Percentiles rank a stretch among this genome's conserved stretches.
Conservation (phyloP, 148 eudicot species). For the Rhododendron vialii region DNA sequence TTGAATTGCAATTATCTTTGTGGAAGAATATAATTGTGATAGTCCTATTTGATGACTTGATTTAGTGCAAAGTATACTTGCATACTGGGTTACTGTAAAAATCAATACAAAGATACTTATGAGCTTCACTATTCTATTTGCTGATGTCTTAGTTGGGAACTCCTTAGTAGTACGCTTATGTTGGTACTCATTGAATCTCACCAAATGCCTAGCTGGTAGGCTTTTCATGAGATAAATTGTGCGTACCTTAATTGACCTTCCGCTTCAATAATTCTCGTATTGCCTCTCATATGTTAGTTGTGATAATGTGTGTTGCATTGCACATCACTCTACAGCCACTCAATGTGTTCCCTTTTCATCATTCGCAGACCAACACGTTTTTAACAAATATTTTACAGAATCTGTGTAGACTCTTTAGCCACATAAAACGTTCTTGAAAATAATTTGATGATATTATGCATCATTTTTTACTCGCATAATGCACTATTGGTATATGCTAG, state of each 20-base stretch:
- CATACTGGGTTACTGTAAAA: background rate
- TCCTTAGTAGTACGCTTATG: background rate
- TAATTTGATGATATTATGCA: background rate
- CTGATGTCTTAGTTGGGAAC: background rate
- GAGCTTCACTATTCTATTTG: background rate
- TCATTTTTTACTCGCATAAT: background rate
- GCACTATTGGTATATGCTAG: background rate
- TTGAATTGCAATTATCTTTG: background rate
- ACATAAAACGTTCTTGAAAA: background rate
- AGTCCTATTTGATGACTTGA: background rate
- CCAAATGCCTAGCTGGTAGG: background rate
- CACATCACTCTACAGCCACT: background rate
- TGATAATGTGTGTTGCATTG: background rate
- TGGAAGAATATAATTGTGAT: background rate
- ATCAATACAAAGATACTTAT: background rate
- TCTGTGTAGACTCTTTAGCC: background rate
- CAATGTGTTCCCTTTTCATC: background rate
- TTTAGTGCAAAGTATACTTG: background rate
- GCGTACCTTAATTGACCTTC: background rate
- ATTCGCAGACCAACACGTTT: too few relatives aligned
- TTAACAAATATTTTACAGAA: too few relatives aligned
- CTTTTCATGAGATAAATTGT: background rate
- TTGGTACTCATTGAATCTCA: background rate
- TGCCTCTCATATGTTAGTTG: background rate
- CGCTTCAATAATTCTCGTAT: background rate